Percentiles rank a stretch among this genome's conserved stretches.
phyloP scores from a whole-genome alignment of 2,329 filamentous ascomycete species.

The Phialophora macrospora region DNA sequence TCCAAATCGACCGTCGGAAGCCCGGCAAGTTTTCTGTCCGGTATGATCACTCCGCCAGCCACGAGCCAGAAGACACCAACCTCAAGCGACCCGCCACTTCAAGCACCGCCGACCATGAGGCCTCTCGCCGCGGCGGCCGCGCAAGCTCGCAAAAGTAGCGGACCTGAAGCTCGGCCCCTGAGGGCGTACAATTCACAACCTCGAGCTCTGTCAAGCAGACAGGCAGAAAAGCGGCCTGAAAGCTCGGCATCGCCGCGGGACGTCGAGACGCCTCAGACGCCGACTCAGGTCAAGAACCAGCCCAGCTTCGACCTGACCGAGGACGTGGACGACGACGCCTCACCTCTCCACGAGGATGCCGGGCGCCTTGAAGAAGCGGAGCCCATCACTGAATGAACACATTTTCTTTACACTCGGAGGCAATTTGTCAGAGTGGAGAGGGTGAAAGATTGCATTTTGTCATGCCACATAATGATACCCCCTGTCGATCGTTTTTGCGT shows the following conservation, averaged over 20 bases:
- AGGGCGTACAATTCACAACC: slow-evolving; percentile 34
- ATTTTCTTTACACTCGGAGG: not conserved
- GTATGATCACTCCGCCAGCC: slow-evolving; percentile 86
- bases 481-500: slow-evolving; percentile 1
- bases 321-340: slow-evolving; percentile 45
- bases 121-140: slow-evolving; percentile 29
- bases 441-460: slow-evolving; percentile 2
- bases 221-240: slow-evolving; percentile 25
- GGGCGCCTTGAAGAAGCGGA: slow-evolving; percentile 16
- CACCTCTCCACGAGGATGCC: slow-evolving; percentile 27
- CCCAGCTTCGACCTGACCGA: slow-evolving; percentile 62
- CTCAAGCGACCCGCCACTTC: slow-evolving; percentile 45
- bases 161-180: slow-evolving; percentile 34
- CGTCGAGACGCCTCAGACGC: slow-evolving; percentile 26
- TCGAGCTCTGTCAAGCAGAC: slow-evolving; percentile 26
- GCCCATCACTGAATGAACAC: slow-evolving; percentile 18
- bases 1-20: slow-evolving; percentile 57
- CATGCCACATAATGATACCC: slow-evolving; percentile 14
- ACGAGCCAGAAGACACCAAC: slow-evolving; percentile 68
- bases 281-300: slow-evolving; percentile 50
- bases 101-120: slow-evolving; percentile 42
- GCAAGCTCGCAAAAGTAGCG: slow-evolving; percentile 32
- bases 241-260: slow-evolving; percentile 39
- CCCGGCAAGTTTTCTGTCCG: slow-evolving; percentile 67
- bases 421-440: not conserved